Evolutionary conservation across 2,329 filamentous ascomycete genomes (phyloP).

Genomic region (Tolypocladium ovalisporum): DNA sequence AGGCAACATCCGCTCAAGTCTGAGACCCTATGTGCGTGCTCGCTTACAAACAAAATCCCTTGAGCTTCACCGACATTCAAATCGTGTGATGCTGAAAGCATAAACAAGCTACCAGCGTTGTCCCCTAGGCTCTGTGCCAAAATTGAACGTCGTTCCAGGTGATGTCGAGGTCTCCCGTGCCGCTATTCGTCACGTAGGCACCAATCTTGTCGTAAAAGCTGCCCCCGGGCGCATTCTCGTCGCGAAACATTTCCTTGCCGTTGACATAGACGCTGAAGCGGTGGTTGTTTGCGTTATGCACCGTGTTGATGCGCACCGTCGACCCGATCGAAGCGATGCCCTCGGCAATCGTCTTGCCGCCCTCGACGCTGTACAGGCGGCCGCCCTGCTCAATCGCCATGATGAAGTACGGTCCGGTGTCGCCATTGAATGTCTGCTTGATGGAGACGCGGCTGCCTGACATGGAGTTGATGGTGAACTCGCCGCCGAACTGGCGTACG

Average conservation of each 20-base stretch:
- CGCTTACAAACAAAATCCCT: too few relatives aligned
- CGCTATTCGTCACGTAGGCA: constrained; percentile 12
- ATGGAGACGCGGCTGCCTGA: constrained; percentile 11
- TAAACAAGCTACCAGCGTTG: background rate
- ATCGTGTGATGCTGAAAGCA: background rate
- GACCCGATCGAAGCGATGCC: constrained; percentile 8
- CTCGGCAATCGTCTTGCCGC: constrained; percentile 8
- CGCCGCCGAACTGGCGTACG: constrained; percentile 11
- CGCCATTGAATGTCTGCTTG: constrained; percentile 14
- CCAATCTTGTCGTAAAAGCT: constrained; percentile 15
- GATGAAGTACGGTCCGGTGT: constrained; percentile 10
- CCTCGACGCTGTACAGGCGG: constrained; percentile 11
- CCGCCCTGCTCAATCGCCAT: constrained; percentile 9
- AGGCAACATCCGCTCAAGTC: too few relatives aligned
- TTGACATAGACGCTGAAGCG: constrained; percentile 13
- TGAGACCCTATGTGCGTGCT: too few relatives aligned
- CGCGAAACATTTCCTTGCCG: constrained; percentile 8
- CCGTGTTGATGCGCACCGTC: constrained; percentile 12
- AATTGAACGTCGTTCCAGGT: constrained; percentile 10
- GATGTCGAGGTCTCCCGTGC: constrained; percentile 9
- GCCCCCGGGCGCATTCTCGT: constrained; percentile 10
- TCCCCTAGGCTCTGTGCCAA: constrained; percentile 3
- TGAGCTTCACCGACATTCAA: too few relatives aligned
- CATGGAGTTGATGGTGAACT: constrained; percentile 12
- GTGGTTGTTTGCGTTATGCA: constrained; percentile 9